A percentile compares a stretch with the other conserved stretches of the same genome.
These are phyloP conservation scores for Acanthamoeba lenticulata DNA, from an alignment of 208 protist genomes.

Conservation along the genomic window DNA sequence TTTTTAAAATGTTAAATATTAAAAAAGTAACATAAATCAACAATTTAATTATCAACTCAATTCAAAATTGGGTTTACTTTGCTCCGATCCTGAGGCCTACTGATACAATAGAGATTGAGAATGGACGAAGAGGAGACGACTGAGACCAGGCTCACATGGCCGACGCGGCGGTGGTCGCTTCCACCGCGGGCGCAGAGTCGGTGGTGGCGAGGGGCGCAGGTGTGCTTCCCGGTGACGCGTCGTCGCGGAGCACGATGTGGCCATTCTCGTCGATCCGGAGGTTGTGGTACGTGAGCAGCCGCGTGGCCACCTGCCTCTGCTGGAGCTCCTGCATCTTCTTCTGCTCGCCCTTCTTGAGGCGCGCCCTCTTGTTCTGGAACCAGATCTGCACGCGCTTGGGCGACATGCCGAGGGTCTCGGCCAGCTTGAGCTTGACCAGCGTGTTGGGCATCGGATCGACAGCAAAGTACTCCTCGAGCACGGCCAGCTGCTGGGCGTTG, in stretches of 20 bases:
- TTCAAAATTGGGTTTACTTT: no score
- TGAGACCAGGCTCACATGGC: neutral
- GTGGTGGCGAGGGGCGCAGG: no score
- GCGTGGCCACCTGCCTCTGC: neutral
- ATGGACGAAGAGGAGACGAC: no score
- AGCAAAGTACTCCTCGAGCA: conserved; percentile 16
- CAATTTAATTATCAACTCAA: no score
- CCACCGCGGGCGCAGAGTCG: no score
- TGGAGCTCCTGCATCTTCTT: conserved; percentile 18
- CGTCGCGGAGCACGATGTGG: neutral
- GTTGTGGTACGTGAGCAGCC: neutral
- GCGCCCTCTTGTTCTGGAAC: conserved; percentile 9
- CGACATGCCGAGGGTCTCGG: conserved; percentile 14
- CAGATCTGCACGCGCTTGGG: conserved; percentile 26
- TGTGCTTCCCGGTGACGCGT: no score
- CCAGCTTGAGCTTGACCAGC: neutral
- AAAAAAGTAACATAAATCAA: no score
- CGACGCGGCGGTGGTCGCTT: neutral
- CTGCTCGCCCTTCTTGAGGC: conserved; percentile 7
- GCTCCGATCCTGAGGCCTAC: no score
- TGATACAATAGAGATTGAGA: no score
- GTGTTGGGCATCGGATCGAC: neutral
- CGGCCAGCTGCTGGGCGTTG: neutral
- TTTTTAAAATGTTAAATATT: no score
- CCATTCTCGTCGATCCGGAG: neutral